phyloP scores from a whole-genome alignment of 306 rosid genomes.

The Begonia masoniana region DNA sequence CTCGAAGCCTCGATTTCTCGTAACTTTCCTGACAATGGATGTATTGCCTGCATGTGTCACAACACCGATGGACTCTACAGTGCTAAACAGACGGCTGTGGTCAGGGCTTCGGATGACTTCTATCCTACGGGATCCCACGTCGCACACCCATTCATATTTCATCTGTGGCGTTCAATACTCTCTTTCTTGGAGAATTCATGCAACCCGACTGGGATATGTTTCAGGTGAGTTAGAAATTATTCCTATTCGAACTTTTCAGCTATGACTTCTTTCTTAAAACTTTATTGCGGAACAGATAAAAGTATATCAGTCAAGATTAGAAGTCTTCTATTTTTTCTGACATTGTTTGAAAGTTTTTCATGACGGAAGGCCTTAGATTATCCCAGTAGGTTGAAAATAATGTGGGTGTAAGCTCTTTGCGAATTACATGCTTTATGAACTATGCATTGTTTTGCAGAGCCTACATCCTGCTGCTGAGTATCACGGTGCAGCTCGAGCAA shows the following conservation, averaged over 20 bases:
- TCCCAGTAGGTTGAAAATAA: no score
- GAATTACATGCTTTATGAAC: no score
- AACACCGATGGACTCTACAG: constrained; percentile 85
- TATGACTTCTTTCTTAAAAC: no score
- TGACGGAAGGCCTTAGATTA: neutral
- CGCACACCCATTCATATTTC: constrained; percentile 92
- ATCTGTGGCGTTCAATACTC: constrained; percentile 86
- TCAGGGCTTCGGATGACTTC: constrained; percentile 91
- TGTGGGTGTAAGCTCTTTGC: no score
- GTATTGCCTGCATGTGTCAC: constrained; percentile 97
- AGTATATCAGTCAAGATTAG: no score
- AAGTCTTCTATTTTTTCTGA: neutral
- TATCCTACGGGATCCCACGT: constrained; percentile 90
- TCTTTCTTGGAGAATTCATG: constrained; percentile 96
- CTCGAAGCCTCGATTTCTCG: constrained; percentile 80
- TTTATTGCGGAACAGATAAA: no score
- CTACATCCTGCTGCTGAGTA: constrained; percentile 88
- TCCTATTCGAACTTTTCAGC: neutral
- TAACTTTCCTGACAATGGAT: constrained; percentile 83
- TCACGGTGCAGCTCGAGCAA: constrained; percentile 92
- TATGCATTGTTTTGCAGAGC: constrained; percentile 31
- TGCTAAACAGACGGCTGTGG: constrained; percentile 81
- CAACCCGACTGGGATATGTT: constrained; percentile 99
- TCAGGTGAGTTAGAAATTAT: constrained; percentile 46
- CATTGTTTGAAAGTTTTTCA: constrained; percentile 5